phyloP scores from a whole-genome alignment of 208 protist genomes.

The Acanthamoeba royreba region DNA sequence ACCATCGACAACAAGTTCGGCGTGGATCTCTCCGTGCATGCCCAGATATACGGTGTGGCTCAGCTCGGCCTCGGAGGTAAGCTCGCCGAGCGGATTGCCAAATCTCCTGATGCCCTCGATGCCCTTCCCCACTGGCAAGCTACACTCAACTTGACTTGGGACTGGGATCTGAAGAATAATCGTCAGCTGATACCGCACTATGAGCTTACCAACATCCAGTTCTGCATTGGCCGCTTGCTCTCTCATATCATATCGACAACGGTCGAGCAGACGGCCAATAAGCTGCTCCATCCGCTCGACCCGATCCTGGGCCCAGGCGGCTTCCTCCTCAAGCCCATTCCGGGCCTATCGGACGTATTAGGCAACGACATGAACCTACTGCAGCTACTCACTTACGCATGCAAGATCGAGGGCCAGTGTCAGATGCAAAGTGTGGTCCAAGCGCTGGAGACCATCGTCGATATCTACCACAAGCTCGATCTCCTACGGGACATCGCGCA shows the following conservation, averaged over 20 bases:
- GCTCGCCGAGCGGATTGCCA: slow-evolving; percentile 15
- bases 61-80: background rate
- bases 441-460: background rate
- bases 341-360: slow-evolving; percentile 36
- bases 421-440: background rate
- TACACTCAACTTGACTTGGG: background rate
- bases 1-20: background rate
- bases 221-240: slow-evolving; percentile 32
- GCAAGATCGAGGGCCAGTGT: background rate
- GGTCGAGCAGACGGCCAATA: background rate
- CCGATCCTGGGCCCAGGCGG: slow-evolving; percentile 17
- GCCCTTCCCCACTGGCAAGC: slow-evolving; percentile 29
- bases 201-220: background rate
- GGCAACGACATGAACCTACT: slow-evolving; percentile 4
- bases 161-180: background rate
- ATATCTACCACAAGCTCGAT: background rate
- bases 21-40: background rate
- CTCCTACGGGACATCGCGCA: background rate
- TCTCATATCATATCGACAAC: background rate
- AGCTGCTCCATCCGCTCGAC: slow-evolving; percentile 30
- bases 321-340: slow-evolving; percentile 13
- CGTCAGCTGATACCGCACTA: background rate
- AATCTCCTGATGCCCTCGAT: slow-evolving; percentile 19
- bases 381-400: background rate
- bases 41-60: background rate